A percentile compares a stretch with the other conserved stretches of the same genome.
phyloP scores from a whole-genome alignment of 164 flowering plant genomes.

The Nymphaea colorata region DNA sequence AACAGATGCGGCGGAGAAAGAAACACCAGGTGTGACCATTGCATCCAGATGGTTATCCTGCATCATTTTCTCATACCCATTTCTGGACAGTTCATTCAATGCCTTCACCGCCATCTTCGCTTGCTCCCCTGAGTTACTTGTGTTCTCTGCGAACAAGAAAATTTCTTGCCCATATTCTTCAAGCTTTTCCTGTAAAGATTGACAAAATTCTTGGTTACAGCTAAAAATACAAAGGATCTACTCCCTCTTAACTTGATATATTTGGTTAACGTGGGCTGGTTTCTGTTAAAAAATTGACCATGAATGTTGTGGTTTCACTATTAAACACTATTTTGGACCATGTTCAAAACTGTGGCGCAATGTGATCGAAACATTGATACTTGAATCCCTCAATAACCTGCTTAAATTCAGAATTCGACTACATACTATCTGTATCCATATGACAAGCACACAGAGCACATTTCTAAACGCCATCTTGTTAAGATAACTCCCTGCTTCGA shows the following conservation, averaged over 20 bases:
- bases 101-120: conserved; percentile 16
- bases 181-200: conserved; percentile 23
- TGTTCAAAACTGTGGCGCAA: not conserved
- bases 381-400: not conserved
- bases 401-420: no score
- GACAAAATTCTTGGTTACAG: not conserved
- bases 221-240: not conserved
- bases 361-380: not conserved
- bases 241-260: not conserved
- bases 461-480: no score
- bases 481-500: no score
- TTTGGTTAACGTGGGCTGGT: not conserved
- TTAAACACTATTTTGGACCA: not conserved
- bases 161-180: conserved; percentile 18
- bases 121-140: conserved; percentile 17
- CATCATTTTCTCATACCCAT: conserved; percentile 38
- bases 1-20: not conserved
- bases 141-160: conserved; percentile 18
- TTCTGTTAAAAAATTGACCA: not conserved
- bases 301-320: not conserved
- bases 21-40: conserved; percentile 18
- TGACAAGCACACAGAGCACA: no score
- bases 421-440: no score
- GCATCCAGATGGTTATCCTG: conserved; percentile 31
- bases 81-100: conserved; percentile 8